Evolutionary conservation across 2,329 filamentous ascomycete genomes (phyloP), one percentile per base, ranked within the genome.

Genomic region (Calonectria pteridis): DNA sequence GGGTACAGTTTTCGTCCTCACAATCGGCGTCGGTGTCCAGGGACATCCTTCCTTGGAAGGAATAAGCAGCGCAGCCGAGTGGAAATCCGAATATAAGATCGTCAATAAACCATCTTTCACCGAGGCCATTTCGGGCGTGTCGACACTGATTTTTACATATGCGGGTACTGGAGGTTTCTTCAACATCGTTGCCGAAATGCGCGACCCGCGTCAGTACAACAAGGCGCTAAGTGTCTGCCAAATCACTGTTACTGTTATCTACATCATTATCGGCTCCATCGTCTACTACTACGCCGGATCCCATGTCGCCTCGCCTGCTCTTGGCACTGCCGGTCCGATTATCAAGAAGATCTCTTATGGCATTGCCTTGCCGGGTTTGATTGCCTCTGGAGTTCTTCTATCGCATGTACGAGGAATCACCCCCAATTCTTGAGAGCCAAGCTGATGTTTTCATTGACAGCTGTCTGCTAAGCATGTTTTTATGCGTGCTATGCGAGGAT

Each of bases 241-340:
- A 74, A 73, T 26, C 74, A 79, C 68, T 0, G 75, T 84, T 2
- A 77, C 82, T 7, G 59, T 81, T 9, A 82, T 81, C n/a, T 85
- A 84, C 65, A 59, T 81, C 20, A 67, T 79, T 7, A 79, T 86
- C 5, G 77, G 77, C 14, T 49, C n/a, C 4, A 84, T 87, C 0
- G 83, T 88, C 11, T 88, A 88, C 79, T 84, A 84, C 68, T 88
- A 80, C 74, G 87, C 85, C 74, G 87, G 87, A 1, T 84, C 84
- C 0, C 87, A 83, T 65, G 85, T 88, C 2, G 83, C 86, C 0
- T 87, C 85, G 0, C 87, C 87, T 0, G 85, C 86, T 2, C 83
- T 88, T 3, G 87, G 86, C 2, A 86, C 85, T 26, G 86, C 86
- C 1, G 86, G 86, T 4, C 13, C 53, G 0, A 66, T 78, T 0